Evolutionary conservation across 1,284 basidiomycete genomes (phyloP).

Genomic region (Anthracocystis panici-leucophaei): DNA sequence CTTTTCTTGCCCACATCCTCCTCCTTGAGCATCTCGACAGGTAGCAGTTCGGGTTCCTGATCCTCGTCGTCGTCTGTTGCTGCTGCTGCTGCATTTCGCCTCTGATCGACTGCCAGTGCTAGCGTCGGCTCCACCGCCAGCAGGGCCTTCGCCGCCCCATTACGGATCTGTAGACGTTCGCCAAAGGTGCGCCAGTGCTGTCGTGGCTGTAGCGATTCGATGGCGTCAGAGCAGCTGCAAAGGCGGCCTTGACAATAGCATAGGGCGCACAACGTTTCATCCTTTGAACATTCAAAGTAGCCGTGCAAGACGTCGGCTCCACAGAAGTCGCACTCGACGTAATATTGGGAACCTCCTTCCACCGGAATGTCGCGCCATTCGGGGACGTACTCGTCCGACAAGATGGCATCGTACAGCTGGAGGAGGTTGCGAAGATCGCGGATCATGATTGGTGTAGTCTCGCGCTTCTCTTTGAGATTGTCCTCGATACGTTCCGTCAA

Average conservation of each 20-base stretch:
- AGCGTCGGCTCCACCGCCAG: slow-evolving; percentile 14
- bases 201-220: slow-evolving; percentile 22
- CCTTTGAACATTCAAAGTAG: slow-evolving; percentile 39
- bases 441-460: background rate
- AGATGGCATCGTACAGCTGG: slow-evolving; percentile 38
- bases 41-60: slow-evolving; percentile 12
- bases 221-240: slow-evolving; percentile 30
- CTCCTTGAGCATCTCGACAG: slow-evolving; percentile 20
- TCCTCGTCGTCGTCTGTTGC: slow-evolving; percentile 6
- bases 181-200: slow-evolving; percentile 40
- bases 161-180: slow-evolving; percentile 38
- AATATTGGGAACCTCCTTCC: slow-evolving; percentile 28
- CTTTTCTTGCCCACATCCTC: slow-evolving; percentile 15
- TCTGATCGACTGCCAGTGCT: background rate
- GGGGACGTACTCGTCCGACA: slow-evolving; percentile 35
- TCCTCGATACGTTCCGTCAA: slow-evolving; percentile 11
- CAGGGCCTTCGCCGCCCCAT: slow-evolving; percentile 21
- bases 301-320: slow-evolving; percentile 42
- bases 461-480: slow-evolving; percentile 1
- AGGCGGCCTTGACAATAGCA: slow-evolving; percentile 49
- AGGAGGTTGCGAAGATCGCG: slow-evolving; percentile 29
- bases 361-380: slow-evolving; percentile 32
- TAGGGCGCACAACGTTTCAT: slow-evolving; percentile 41
- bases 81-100: background rate
- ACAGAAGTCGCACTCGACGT: slow-evolving; percentile 55